Percentiles rank a stretch among this genome's conserved stretches.
Conservation (phyloP, 2,329 filamentous ascomycete species). For the Aspergillus tanneri region DNA sequence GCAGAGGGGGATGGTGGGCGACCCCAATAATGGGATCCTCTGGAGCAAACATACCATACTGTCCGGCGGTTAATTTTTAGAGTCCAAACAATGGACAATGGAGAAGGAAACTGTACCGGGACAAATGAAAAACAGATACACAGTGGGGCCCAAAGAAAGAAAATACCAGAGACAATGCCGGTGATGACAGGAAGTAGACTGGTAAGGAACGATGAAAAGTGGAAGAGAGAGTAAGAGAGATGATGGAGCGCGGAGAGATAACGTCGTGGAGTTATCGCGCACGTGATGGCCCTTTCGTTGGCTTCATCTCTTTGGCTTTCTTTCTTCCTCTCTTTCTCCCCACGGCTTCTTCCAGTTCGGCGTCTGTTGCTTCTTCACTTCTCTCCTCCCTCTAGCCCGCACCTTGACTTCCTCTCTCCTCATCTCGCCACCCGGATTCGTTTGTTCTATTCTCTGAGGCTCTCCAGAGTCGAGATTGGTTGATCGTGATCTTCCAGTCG, state of each 20-base stretch:
- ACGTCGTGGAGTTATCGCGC: not conserved
- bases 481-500: too few relatives aligned
- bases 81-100: not conserved
- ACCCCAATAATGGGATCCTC: not conserved
- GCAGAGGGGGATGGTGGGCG: not conserved
- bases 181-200: not conserved
- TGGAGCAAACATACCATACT: constrained; percentile 8
- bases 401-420: not conserved
- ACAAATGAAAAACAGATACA: not conserved
- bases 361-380: too few relatives aligned
- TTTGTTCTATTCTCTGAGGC: not conserved
- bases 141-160: not conserved
- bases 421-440: not conserved
- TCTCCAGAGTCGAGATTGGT: too few relatives aligned
- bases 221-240: not conserved
- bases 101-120: constrained; percentile 4
- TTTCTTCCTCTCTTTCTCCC: not conserved
- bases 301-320: not conserved
- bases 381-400: too few relatives aligned
- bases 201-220: not conserved
- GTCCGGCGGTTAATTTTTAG: constrained; percentile 6
- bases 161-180: not conserved
- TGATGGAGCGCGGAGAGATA: not conserved
- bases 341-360: not conserved
- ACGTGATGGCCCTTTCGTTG: not conserved